Base-by-base conservation (phyloP, 768 basidiomycete genomes). In the Lentinus tigrinus region DNA sequence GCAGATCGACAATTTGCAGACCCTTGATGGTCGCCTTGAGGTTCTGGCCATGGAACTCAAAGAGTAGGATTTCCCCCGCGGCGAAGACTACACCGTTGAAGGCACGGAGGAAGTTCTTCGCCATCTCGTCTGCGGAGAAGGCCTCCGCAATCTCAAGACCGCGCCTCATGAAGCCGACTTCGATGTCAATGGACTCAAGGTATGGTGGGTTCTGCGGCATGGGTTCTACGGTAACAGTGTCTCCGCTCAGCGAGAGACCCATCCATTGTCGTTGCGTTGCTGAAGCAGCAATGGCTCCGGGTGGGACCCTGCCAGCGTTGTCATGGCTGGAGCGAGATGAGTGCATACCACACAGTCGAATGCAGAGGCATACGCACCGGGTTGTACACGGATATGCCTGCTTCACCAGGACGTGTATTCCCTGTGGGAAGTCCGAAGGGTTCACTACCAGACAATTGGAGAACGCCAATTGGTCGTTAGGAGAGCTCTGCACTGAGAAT, bases 101-200 rank as follows among this genome's bases (percentile, higher is more conserved):
- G 0, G 87, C 87, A 60, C 85, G 83, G 64, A 91, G 67, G 70
- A 98, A 88, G 40, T 82, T 85, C 21, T 77, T 74, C 2, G 84
- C 81, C 75, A 98, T 89, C 31, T 97, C 94, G 60, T 99, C 96
- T 14, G 87, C 84, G 52, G 90, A 88, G 73, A 89, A 97, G n/a
- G 84, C 80, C 63, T 88, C 88, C 1, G 78, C 69, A 27, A 81
- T 78, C 59, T 88, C 83, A 24, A 75, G 71, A 2, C 81, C 79
- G 48, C 74, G 78, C 17, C 79, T 79, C 47, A 78, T 64, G 70
- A 92, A 89, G 55, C 85, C 84, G 55, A 88, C 77, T 72, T 97
- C 89, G 21, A 99, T 67, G 68, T 96, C 91, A 53, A 96, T 74
- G 3, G 85, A 86, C 63, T 88, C 84, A 16, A 96, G 77, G 71